phyloP scores from a whole-genome alignment of 2,329 filamentous ascomycete species.

The Pseudocercospora eumusae region DNA sequence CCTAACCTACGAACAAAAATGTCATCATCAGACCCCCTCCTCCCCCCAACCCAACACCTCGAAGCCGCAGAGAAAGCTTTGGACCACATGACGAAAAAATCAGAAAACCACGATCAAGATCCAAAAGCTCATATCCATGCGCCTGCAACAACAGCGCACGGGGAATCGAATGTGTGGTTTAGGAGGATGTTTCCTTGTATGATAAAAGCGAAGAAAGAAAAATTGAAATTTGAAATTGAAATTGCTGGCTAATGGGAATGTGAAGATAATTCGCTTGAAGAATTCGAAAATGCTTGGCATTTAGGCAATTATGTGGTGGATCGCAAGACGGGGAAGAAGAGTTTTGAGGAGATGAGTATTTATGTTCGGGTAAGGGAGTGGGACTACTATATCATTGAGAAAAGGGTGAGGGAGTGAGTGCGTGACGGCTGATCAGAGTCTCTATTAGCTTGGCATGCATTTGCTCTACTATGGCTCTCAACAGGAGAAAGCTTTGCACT shows the following conservation, averaged over 20 bases:
- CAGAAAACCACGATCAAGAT: conserved; percentile 27
- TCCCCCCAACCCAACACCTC: conserved; percentile 31
- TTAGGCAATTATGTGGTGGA: conserved; percentile 50
- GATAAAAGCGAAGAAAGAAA: too few species aligned
- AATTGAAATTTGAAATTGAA: neutral
- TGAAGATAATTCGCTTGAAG: conserved; percentile 32
- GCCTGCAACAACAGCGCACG: conserved; percentile 29
- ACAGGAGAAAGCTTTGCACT: conserved; percentile 44
- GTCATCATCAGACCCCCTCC: too few species aligned
- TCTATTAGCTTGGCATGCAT: conserved; percentile 45
- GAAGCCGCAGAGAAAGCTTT: conserved; percentile 32
- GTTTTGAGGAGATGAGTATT: conserved; percentile 47
- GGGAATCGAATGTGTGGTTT: conserved; percentile 30
- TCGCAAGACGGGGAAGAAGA: conserved; percentile 44
- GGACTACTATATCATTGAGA: too few species aligned
- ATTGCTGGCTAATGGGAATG: neutral
- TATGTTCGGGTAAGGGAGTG: conserved; percentile 41
- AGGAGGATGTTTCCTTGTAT: conserved; percentile 30
- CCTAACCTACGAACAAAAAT: too few species aligned
- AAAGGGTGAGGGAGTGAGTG: too few species aligned
- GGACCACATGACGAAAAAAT: conserved; percentile 30
- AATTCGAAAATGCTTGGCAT: conserved; percentile 43
- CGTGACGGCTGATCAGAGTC: neutral
- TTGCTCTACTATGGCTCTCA: conserved; percentile 47
- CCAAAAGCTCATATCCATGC: conserved; percentile 35